These are phyloP conservation scores for Ustilago bromivora DNA, from an alignment of 1,284 basidiomycete species.

Conservation along the genomic window DNA sequence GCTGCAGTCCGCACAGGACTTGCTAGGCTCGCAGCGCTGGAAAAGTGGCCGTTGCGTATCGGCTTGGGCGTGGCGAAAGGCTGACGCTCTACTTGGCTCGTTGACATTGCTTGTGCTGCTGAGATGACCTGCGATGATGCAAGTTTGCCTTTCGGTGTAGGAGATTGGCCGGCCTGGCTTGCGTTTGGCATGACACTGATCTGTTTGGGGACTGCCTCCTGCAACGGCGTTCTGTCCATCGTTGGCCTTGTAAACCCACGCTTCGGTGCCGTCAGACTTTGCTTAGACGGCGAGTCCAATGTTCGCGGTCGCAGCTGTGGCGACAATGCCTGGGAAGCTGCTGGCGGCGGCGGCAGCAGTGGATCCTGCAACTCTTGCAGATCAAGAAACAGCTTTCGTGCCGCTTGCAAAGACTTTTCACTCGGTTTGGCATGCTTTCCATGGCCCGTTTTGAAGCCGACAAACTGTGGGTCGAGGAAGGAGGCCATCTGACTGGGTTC, in stretches of 20 bases:
- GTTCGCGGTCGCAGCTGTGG: conserved; percentile 8
- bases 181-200: background rate
- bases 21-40: conserved; percentile 4
- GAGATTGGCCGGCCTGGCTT: background rate
- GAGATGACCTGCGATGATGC: background rate
- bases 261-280: background rate
- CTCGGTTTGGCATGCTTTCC: conserved; percentile 33
- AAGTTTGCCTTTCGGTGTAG: background rate
- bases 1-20: conserved; percentile 24
- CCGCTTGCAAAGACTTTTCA: conserved; percentile 34
- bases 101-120: background rate
- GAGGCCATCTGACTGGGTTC: conserved; percentile 28
- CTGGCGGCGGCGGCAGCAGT: conserved; percentile 21
- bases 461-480: conserved; percentile 38
- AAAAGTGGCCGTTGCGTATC: conserved; percentile 6
- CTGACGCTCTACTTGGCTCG: conserved; percentile 13
- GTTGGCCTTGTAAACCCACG: background rate
- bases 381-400: conserved; percentile 34
- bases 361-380: conserved; percentile 24
- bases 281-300: background rate
- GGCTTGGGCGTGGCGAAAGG: conserved; percentile 25
- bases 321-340: conserved; percentile 19
- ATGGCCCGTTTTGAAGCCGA: conserved; percentile 38
- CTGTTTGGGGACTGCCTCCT: conserved; percentile 27
- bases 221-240: conserved; percentile 22